These are phyloP conservation scores for Yamadazyma akitaensis DNA, from an alignment of 805 yeast species.

Conservation along the genomic window DNA sequence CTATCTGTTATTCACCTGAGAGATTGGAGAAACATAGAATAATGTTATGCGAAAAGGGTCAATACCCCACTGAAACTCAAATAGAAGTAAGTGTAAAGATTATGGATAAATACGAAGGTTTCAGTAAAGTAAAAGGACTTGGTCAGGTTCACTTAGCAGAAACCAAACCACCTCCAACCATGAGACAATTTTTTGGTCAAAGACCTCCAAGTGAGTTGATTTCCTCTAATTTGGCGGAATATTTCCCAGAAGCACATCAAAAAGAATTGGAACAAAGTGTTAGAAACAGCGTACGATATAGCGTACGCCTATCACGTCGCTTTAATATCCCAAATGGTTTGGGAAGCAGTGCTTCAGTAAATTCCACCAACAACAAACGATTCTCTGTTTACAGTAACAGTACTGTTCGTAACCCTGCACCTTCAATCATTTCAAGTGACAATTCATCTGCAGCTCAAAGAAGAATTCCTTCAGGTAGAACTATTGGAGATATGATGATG, in stretches of 20 bases:
- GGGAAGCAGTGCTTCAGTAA: conserved; percentile 19
- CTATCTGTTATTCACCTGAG: conserved; percentile 75
- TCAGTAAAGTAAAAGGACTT: conserved; percentile 21
- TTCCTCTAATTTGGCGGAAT: conserved; percentile 83
- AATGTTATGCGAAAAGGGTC: conserved; percentile 62
- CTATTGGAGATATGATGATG: conserved; percentile 63
- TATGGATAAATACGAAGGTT: conserved; percentile 27
- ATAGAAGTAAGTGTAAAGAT: conserved; percentile 52
- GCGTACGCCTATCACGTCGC: conserved; percentile 55
- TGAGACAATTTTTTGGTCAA: conserved; percentile 69
- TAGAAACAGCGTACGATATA: conserved; percentile 77
- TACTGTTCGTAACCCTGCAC: conserved; percentile 11
- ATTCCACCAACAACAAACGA: conserved; percentile 8
- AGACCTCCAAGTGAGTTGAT: conserved; percentile 93
- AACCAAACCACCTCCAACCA: conserved; percentile 13
- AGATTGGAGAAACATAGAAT: conserved; percentile 66
- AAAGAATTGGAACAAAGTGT: conserved; percentile 74
- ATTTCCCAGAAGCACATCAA: conserved; percentile 81
- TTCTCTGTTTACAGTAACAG: conserved; percentile 13
- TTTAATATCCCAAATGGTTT: conserved; percentile 22
- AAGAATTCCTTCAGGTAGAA: conserved; percentile 28
- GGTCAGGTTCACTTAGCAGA: conserved; percentile 25
- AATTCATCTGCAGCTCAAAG: conserved; percentile 7
- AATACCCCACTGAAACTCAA: conserved; percentile 61
- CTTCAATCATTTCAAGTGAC: conserved; percentile 22